These are phyloP conservation scores for Cicer chorassanicum DNA, from an alignment of 306 rosid species.

Conservation along the genomic window DNA sequence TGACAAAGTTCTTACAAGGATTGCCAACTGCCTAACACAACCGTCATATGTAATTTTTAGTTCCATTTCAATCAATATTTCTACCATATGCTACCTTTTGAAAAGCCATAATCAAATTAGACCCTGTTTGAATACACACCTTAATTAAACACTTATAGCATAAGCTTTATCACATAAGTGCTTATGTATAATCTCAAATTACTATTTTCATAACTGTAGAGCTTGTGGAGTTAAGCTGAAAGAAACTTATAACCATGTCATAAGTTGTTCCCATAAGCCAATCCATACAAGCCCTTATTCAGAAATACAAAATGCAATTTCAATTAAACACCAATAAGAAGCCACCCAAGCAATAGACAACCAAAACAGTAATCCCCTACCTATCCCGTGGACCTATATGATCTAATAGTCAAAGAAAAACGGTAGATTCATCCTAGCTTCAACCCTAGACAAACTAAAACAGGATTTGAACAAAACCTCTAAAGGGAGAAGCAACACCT, in stretches of 20 bases:
- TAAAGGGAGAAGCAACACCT: background rate
- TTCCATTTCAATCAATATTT: background rate
- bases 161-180: too few relatives aligned
- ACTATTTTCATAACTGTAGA: too few relatives aligned
- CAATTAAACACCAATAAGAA: background rate
- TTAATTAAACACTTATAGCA: too few relatives aligned
- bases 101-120: conserved; percentile 3
- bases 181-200: too few relatives aligned
- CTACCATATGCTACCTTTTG: background rate
- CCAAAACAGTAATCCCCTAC: background rate
- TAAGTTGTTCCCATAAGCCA: too few relatives aligned
- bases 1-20: conserved; percentile 10
- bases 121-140: too few relatives aligned
- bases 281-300: background rate
- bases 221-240: too few relatives aligned
- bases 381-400: background rate
- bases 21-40: background rate
- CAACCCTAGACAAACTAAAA: conserved; percentile 1
- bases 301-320: background rate
- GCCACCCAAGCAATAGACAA: background rate
- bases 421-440: background rate
- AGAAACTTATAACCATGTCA: too few relatives aligned
- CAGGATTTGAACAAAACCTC: background rate
- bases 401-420: background rate
- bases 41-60: background rate